phyloP scores from a whole-genome alignment of 345 rosid species.

The Eucalyptus fibrosa region DNA sequence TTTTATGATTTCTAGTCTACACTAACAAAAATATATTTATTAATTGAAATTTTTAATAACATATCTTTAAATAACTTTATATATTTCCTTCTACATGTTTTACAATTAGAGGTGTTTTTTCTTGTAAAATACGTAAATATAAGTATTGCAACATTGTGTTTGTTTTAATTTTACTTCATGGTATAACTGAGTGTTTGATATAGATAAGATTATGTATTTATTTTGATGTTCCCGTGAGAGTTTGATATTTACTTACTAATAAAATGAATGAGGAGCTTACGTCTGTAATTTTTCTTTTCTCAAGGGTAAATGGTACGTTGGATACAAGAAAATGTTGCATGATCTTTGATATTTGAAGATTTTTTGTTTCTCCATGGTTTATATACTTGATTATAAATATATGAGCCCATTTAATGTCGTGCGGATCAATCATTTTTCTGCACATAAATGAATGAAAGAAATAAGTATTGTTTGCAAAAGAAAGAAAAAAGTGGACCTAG shows the following conservation, averaged over 20 bases:
- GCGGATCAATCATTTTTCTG: not conserved
- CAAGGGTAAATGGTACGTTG: not conserved
- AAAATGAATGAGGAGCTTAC: not conserved
- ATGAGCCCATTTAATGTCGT: not conserved
- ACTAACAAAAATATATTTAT: not conserved
- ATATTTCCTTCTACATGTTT: not conserved
- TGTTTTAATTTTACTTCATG: not conserved
- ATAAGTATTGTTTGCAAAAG: not conserved
- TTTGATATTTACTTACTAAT: not conserved
- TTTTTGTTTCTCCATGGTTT: not conserved
- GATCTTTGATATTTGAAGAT: not conserved
- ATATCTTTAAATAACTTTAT: not conserved
- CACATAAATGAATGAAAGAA: not conserved
- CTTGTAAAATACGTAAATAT: not conserved
- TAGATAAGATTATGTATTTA: not conserved
- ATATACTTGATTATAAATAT: not conserved
- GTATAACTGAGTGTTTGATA: not conserved
- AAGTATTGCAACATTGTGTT: not conserved
- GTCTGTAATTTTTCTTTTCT: not conserved
- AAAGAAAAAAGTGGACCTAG: not conserved
- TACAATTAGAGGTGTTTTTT: not conserved
- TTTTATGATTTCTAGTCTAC: not conserved
- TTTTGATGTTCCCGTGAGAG: not conserved
- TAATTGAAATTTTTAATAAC: not conserved
- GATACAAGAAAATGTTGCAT: not conserved